Percentiles rank a stretch among this genome's conserved stretches.
phyloP scores from a whole-genome alignment of 345 rosid genomes.

The Clausena lansium region DNA sequence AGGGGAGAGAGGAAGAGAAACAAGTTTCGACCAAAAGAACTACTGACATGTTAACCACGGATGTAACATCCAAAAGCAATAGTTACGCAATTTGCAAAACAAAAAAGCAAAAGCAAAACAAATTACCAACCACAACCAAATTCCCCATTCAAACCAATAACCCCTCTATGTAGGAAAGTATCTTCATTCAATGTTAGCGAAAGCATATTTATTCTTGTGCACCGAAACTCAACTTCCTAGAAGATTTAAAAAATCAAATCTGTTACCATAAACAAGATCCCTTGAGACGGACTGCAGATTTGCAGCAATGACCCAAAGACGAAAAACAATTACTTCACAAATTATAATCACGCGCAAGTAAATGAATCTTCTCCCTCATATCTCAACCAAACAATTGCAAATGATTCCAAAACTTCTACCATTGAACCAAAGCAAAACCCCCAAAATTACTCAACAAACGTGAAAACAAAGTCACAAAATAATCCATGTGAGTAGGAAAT shows the following conservation, averaged over 20 bases:
- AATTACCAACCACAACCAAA: background rate
- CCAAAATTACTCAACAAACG: background rate
- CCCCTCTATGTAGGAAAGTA: background rate
- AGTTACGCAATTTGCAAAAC: background rate
- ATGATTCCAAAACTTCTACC: background rate
- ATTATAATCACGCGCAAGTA: background rate
- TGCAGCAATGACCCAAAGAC: background rate
- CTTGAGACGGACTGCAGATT: background rate
- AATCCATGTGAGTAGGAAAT: background rate
- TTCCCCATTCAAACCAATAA: background rate
- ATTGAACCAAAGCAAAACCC: background rate
- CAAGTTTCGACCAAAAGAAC: background rate
- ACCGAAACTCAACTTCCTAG: background rate
- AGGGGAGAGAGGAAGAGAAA: background rate
- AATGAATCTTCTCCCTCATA: background rate
- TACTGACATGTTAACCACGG: background rate
- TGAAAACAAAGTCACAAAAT: background rate
- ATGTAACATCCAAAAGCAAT: background rate
- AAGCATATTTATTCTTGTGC: background rate
- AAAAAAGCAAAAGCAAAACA: background rate
- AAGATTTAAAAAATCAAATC: background rate
- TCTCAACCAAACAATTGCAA: background rate
- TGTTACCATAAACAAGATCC: background rate
- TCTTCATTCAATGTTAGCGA: background rate
- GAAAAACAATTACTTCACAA: background rate